These are phyloP conservation scores for Gentiana macrophylla DNA, from an alignment of 257 asterid species.

Conservation along the genomic window DNA sequence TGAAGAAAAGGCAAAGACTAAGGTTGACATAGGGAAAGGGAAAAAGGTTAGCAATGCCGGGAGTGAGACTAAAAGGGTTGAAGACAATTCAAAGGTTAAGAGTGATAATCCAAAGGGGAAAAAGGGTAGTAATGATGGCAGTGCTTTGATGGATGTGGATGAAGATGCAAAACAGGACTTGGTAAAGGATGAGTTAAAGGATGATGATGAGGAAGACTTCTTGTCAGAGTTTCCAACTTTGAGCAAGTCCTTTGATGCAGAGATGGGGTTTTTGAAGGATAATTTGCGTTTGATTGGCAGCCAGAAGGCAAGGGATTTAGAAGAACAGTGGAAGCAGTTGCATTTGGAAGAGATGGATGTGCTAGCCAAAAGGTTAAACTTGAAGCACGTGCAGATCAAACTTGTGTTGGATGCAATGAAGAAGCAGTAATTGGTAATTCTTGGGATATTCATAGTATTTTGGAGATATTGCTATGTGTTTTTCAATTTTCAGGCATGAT, in stretches of 20 bases:
- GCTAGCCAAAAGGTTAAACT: constrained; percentile 17
- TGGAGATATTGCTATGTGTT: no score
- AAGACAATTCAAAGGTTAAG: no score
- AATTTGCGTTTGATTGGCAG: constrained; percentile 28
- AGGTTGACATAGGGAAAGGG: constrained; percentile 6
- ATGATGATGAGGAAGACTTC: constrained; percentile 16
- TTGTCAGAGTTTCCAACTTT: constrained; percentile 31
- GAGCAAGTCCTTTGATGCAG: constrained; percentile 15
- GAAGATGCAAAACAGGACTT: constrained; percentile 1
- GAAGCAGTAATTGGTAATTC: neutral
- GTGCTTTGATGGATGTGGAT: neutral
- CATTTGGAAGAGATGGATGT: constrained; percentile 27
- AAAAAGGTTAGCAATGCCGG: constrained; percentile 5
- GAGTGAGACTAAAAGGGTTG: neutral
- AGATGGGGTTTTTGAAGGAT: constrained; percentile 15
- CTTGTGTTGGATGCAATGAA: constrained; percentile 20
- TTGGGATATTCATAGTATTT: no score
- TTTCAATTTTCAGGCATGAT: no score
- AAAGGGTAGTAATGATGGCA: constrained; percentile 4
- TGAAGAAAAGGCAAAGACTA: constrained; percentile 3
- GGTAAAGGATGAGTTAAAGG: neutral
- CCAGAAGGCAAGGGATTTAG: constrained; percentile 37
- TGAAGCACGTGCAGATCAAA: constrained; percentile 29
- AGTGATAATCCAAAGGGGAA: constrained; percentile 2
- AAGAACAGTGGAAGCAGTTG: constrained; percentile 54